Percentiles rank a stretch among this genome's conserved stretches.
phyloP scores from a whole-genome alignment of 2,329 filamentous ascomycete species.

The Pyrenophora seminiperda region DNA sequence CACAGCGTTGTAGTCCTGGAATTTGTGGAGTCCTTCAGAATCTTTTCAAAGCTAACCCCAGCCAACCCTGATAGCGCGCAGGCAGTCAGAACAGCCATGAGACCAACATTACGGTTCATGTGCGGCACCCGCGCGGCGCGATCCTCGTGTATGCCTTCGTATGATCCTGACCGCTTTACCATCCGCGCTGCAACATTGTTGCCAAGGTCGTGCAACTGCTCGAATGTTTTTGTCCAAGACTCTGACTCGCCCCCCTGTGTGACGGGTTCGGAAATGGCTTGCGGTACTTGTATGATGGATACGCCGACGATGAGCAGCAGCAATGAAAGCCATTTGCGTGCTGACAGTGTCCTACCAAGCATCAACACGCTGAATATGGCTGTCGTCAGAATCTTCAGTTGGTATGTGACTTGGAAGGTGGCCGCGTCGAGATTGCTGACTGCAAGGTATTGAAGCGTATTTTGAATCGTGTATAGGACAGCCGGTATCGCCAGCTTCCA shows the following conservation, averaged over 20 bases:
- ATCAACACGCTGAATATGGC: conserved; percentile 84
- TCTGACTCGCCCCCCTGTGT: conserved; percentile 65
- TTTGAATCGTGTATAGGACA: conserved; percentile 85
- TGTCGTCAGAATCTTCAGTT: conserved; percentile 91
- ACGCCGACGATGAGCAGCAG: conserved; percentile 81
- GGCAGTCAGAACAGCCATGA: conserved; percentile 77
- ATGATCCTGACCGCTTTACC: conserved; percentile 74
- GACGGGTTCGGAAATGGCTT: conserved; percentile 59
- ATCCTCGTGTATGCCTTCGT: conserved; percentile 80
- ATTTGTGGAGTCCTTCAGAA: conserved; percentile 78
- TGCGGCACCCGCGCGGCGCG: conserved; percentile 57
- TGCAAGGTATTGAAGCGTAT: conserved; percentile 90
- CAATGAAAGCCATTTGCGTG: conserved; percentile 79
- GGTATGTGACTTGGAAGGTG: conserved; percentile 91
- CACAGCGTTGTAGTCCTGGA: conserved; percentile 78
- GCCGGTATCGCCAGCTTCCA: conserved; percentile 95
- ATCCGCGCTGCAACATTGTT: conserved; percentile 58
- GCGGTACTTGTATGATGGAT: conserved; percentile 80
- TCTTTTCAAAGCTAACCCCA: conserved; percentile 87
- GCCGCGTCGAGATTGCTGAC: conserved; percentile 90
- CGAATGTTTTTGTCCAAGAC: conserved; percentile 78
- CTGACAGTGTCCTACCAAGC: conserved; percentile 70
- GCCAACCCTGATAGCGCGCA: conserved; percentile 83
- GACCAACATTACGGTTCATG: conserved; percentile 79
- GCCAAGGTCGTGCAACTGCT: conserved; percentile 72